Conservation (phyloP, 768 basidiomycete species). For the Collybiopsis luxurians region DNA sequence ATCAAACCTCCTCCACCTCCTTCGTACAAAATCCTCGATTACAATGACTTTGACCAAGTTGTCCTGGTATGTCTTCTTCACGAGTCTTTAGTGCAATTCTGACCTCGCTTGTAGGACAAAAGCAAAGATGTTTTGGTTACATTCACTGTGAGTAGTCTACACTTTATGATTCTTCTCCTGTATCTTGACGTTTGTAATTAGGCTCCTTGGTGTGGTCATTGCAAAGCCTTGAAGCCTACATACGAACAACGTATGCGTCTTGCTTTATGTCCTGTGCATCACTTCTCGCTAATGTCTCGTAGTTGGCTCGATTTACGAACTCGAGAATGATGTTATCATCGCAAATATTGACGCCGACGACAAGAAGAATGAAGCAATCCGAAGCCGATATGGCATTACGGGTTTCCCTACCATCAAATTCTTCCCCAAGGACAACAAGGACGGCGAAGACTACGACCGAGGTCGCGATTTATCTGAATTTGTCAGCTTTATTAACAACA, state of each 20-base stretch:
- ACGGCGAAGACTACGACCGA: slow-evolving; percentile 64
- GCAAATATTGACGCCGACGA: slow-evolving; percentile 93
- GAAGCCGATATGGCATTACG: slow-evolving; percentile 65
- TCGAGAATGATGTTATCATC: slow-evolving; percentile 78
- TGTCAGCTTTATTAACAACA: slow-evolving; percentile 76
- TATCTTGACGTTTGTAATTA: slow-evolving; percentile 16
- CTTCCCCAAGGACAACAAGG: slow-evolving; percentile 74
- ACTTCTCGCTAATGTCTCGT: not conserved
- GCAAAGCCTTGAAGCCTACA: slow-evolving; percentile 85
- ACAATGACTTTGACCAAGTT: slow-evolving; percentile 71
- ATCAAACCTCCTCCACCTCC: slow-evolving; percentile 84
- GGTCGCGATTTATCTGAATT: slow-evolving; percentile 75
- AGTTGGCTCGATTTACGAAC: slow-evolving; percentile 78
- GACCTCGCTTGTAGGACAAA: too few relatives aligned
- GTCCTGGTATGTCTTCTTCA: slow-evolving; percentile 50
- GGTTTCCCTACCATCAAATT: slow-evolving; percentile 96
- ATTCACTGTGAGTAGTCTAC: slow-evolving; percentile 62
- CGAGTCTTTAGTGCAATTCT: too few relatives aligned
- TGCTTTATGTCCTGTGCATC: not conserved
- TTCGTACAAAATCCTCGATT: slow-evolving; percentile 63
- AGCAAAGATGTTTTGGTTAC: slow-evolving; percentile 83
- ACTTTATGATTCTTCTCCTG: not conserved
- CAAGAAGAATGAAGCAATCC: slow-evolving; percentile 69
- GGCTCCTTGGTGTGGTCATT: slow-evolving; percentile 92
- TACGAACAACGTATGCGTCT: slow-evolving; percentile 66